These are phyloP conservation scores for Globisporangium mamillatum DNA, from an alignment of 352 stramenopile genomes.

Conservation along the genomic window DNA sequence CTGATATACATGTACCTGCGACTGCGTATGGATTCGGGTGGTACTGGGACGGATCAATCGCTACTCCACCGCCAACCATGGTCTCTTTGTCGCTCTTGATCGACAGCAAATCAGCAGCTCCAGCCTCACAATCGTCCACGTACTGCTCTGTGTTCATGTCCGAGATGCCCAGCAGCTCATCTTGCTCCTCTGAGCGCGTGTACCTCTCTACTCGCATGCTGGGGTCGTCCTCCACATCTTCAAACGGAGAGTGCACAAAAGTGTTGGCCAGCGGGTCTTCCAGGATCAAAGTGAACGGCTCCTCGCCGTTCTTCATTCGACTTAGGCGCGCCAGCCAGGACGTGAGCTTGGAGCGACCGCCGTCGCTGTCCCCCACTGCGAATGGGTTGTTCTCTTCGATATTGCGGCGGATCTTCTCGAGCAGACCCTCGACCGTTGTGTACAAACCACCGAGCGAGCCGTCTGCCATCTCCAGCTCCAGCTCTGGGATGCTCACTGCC, in stretches of 20 bases:
- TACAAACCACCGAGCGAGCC: background rate
- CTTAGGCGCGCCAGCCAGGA: background rate
- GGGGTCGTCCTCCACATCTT: background rate
- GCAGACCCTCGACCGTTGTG: background rate
- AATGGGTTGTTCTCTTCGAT: background rate
- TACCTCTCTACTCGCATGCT: background rate
- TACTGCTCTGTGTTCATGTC: background rate
- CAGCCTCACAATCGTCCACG: background rate
- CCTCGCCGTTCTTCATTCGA: background rate
- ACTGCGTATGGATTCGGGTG: background rate
- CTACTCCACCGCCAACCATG: background rate
- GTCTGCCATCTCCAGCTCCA: background rate
- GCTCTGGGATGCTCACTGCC: background rate
- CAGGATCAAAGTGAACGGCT: background rate
- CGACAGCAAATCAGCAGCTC: background rate
- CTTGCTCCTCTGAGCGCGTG: background rate
- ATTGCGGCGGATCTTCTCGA: background rate
- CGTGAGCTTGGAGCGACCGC: background rate
- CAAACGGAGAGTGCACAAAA: background rate
- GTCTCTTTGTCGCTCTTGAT: slow-evolving; percentile 1
- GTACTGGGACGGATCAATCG: background rate
- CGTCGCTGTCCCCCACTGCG: background rate
- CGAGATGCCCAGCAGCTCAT: background rate
- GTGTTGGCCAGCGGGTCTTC: background rate
- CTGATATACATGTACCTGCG: background rate